Conservation (phyloP, 106 monocot species). For the Acanthochlamys bracteata region DNA sequence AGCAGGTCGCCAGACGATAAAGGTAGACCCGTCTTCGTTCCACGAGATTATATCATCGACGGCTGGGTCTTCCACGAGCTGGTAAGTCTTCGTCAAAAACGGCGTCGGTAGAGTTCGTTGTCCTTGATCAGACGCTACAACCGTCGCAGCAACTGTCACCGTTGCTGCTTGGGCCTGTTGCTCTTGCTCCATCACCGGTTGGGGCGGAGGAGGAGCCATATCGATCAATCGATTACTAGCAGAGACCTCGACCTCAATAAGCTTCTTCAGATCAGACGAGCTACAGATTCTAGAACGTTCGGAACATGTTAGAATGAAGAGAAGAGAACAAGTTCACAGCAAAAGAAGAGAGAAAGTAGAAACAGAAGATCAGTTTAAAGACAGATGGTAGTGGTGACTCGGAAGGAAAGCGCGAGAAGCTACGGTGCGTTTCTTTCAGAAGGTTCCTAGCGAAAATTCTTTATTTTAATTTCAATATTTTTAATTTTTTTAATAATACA, state of each 20-base stretch:
- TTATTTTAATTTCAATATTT: not conserved
- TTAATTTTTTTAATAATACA: no score
- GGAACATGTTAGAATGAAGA: no score
- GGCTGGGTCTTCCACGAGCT: constrained; percentile 75
- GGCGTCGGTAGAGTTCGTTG: constrained; percentile 73
- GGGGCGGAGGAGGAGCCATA: not conserved
- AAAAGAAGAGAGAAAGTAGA: not conserved
- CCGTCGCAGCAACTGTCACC: not conserved
- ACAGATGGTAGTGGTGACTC: not conserved
- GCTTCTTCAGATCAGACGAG: no score
- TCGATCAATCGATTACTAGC: no score
- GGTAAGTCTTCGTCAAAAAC: constrained; percentile 86
- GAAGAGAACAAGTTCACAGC: not conserved
- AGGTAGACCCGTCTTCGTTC: constrained; percentile 87
- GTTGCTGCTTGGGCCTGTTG: not conserved
- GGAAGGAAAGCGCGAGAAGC: constrained; percentile 13
- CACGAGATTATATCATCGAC: constrained; percentile 85
- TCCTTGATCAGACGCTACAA: constrained; percentile 9
- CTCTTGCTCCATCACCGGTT: not conserved
- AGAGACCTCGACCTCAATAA: not conserved
- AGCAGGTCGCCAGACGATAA: constrained; percentile 89
- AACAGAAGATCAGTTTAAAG: not conserved
- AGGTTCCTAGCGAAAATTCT: constrained; percentile 9
- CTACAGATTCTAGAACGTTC: no score
- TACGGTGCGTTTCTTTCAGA: constrained; percentile 6